phyloP scores from a whole-genome alignment of 768 basidiomycete species.

The Boletus speciosus region DNA sequence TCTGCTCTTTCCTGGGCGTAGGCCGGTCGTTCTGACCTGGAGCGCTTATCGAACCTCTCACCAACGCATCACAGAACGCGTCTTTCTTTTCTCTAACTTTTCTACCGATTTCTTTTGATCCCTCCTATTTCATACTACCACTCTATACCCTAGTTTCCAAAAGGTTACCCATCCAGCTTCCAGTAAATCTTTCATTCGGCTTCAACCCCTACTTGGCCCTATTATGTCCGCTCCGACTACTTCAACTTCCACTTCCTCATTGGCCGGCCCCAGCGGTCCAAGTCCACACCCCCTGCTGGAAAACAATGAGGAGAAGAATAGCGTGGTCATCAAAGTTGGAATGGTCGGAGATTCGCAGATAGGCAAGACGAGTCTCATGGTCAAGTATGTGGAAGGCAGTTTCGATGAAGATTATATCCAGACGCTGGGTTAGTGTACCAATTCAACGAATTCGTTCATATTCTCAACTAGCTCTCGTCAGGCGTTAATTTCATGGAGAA shows the following conservation, averaged over 20 bases:
- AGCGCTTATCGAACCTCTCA: conserved; percentile 34
- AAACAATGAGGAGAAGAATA: conserved; percentile 75
- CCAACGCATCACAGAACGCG: conserved; percentile 34
- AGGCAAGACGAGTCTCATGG: conserved; percentile 99
- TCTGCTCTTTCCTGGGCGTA: conserved; percentile 26
- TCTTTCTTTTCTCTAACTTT: conserved; percentile 38
- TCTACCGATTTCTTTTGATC: conserved; percentile 30
- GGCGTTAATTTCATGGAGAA: conserved; percentile 99
- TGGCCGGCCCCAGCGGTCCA: conserved; percentile 51
- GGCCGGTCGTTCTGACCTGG: conserved; percentile 31
- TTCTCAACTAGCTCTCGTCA: conserved; percentile 20
- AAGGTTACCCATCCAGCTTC: conserved; percentile 15
- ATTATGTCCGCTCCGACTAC: conserved; percentile 51
- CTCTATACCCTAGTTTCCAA: conserved; percentile 25
- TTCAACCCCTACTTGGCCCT: conserved; percentile 14
- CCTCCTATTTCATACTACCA: conserved; percentile 24
- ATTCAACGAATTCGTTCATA: not conserved
- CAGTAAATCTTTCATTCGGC: conserved; percentile 20
- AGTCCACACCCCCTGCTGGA: conserved; percentile 48
- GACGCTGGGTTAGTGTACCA: conserved; percentile 74
- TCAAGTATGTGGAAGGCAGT: conserved; percentile 98
- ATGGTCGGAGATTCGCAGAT: conserved; percentile 99
- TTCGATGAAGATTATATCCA: conserved; percentile 99
- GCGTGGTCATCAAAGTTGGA: conserved; percentile 96
- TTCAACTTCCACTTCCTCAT: conserved; percentile 41